Evolutionary conservation across 164 flowering plant genomes (phyloP).

Genomic region (Dillenia suffruticosa): DNA sequence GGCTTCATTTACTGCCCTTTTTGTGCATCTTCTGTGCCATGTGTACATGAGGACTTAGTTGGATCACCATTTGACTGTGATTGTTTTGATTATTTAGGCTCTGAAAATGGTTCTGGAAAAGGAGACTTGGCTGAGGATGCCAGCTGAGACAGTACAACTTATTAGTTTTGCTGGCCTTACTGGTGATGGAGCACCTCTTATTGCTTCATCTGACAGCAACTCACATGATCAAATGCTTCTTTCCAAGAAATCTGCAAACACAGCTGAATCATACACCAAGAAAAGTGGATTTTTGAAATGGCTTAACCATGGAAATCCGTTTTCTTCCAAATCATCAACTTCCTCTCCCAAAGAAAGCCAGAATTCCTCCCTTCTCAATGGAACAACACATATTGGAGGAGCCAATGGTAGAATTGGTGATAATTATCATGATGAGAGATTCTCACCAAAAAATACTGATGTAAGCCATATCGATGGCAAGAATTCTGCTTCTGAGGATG

Average conservation of each 20-base stretch:
- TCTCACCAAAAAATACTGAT: constrained; percentile 32
- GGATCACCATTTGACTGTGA: constrained; percentile 2
- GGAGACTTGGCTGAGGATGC: constrained; percentile 79
- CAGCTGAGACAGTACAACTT: constrained; percentile 68
- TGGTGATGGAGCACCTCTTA: constrained; percentile 91
- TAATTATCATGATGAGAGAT: constrained; percentile 18
- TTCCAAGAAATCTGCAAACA: constrained; percentile 33
- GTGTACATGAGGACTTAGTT: not conserved
- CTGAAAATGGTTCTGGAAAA: constrained; percentile 92
- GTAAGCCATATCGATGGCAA: constrained; percentile 39
- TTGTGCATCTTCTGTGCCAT: no score
- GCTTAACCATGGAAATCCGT: constrained; percentile 74
- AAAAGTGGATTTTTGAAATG: constrained; percentile 69
- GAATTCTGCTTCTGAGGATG: constrained; percentile 61
- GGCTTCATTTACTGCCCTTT: no score
- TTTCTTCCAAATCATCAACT: constrained; percentile 36
- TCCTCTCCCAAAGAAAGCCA: constrained; percentile 34
- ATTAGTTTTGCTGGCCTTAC: constrained; percentile 89
- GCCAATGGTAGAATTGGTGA: constrained; percentile 26
- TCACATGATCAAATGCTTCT: constrained; percentile 30
- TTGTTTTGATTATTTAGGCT: constrained; percentile 49
- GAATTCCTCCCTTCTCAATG: constrained; percentile 31
- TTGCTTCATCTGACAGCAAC: constrained; percentile 44
- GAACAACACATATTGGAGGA: constrained; percentile 25
- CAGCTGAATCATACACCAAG: constrained; percentile 28